These are phyloP conservation scores for Annulohypoxylon truncatum DNA, from an alignment of 2,329 filamentous ascomycete genomes.

Conservation along the genomic window DNA sequence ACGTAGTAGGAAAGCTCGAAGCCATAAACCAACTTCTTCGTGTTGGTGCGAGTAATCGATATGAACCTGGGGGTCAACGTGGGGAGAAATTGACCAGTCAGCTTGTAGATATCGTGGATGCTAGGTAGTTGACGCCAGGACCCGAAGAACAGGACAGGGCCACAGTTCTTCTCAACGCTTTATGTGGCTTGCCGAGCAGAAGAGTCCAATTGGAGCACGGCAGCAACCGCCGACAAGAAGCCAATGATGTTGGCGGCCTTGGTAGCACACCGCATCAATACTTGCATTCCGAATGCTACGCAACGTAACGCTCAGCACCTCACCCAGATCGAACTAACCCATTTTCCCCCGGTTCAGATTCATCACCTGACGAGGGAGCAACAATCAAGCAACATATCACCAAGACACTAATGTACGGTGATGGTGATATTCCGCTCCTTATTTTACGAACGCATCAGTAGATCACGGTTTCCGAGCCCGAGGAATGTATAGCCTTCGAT, in stretches of 20 bases:
- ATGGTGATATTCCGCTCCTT: conserved; percentile 6
- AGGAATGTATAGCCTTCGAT: background rate
- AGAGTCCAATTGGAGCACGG: conserved; percentile 43
- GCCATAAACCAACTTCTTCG: conserved; percentile 12
- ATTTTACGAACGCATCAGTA: background rate
- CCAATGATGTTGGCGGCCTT: conserved; percentile 20
- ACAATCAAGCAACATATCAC: conserved; percentile 20
- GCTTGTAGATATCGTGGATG: background rate
- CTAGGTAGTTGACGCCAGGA: conserved; percentile 22
- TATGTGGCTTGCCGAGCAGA: conserved; percentile 32
- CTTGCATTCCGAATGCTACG: conserved; percentile 26
- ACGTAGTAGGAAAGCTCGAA: background rate
- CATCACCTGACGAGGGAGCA: conserved; percentile 30
- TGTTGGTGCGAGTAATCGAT: conserved; percentile 15
- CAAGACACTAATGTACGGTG: conserved; percentile 35
- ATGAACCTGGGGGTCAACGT: conserved; percentile 2
- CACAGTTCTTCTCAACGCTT: conserved; percentile 31
- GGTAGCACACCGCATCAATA: conserved; percentile 26
- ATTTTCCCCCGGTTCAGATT: conserved; percentile 4
- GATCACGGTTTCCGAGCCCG: background rate
- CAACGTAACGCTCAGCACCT: conserved; percentile 10
- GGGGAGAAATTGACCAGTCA: conserved; percentile 11
- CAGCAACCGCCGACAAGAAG: conserved; percentile 42
- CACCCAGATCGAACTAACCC: conserved; percentile 16
- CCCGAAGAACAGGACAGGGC: background rate